phyloP scores from a whole-genome alignment of 129 eudicot genomes.

The Ambrosia trifida region DNA sequence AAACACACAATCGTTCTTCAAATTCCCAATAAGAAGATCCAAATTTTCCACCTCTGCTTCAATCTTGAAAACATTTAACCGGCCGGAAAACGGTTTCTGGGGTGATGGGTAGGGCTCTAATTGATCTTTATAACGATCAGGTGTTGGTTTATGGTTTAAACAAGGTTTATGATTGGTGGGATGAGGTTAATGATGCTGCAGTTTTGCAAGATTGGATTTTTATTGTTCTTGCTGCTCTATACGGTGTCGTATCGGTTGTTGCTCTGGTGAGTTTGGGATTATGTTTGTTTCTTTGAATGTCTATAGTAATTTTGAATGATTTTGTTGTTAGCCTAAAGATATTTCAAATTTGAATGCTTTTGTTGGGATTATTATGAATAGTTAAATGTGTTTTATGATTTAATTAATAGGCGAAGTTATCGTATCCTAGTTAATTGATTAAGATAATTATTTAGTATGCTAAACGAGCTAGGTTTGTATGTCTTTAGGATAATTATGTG shows the following conservation, averaged over 20 bases:
- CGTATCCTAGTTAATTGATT: too few relatives aligned
- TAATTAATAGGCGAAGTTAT: too few relatives aligned
- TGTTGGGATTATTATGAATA: too few relatives aligned
- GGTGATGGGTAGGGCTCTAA: constrained; percentile 44
- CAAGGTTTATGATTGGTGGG: constrained; percentile 74
- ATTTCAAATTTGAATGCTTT: too few relatives aligned
- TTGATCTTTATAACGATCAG: constrained; percentile 38
- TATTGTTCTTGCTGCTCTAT: constrained; percentile 59
- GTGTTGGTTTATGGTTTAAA: constrained; percentile 41
- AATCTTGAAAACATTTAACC: constrained; percentile 10
- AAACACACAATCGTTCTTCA: constrained; percentile 8
- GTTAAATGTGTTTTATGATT: too few relatives aligned
- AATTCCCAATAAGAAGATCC: not conserved
- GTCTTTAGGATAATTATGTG: too few relatives aligned
- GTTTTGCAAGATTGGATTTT: constrained; percentile 67
- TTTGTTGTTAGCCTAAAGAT: too few relatives aligned
- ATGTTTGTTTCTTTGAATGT: not conserved
- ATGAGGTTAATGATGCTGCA: constrained; percentile 45
- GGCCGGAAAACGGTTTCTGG: constrained; percentile 31
- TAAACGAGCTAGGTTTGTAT: too few relatives aligned
- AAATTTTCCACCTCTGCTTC: not conserved
- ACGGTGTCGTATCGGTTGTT: constrained; percentile 63
- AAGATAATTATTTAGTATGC: too few relatives aligned
- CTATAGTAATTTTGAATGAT: too few relatives aligned
- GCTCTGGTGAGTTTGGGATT: constrained; percentile 56